Base-by-base conservation (phyloP, 768 basidiomycete genomes). In the Lactifluus volemus region DNA sequence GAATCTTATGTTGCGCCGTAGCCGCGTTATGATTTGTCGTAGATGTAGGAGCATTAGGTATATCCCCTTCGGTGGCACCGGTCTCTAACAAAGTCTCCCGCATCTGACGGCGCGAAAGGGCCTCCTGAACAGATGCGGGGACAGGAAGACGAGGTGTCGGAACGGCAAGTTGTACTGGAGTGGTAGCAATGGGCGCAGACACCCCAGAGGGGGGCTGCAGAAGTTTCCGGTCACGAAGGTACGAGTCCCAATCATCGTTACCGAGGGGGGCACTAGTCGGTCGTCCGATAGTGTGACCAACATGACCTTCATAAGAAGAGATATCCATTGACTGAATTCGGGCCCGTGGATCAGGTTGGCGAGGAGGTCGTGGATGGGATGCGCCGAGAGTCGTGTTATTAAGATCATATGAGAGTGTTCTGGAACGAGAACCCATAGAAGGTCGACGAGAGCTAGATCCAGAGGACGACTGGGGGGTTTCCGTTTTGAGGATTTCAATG, bases 201-300 rank as follows among this genome's bases (percentile, higher is more conserved):
- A 90, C 80, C 7, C 91, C 89, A 19, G 85, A 80, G 10, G 91
- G 90, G 47, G 92, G 91, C 67, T 90, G 88, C 62, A 94, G 73
- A 15, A 97, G 77, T 69, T 88, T 91, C 58, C 93, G 82, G 53
- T 95, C 90, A 49, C 84, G 84, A 52, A 93, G 80, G 71, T 97
- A 96, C 48, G 80, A 73, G 63, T 95, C 88, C 93, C 93, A 97
- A 65, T 89, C 85, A n/a, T 82, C 78, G 47, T 88, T 84, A 52
- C 80, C 81, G 44, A 88, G 72, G n/a, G 88, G 88, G 5, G 78
- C 85, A 66, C 87, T 89, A 0, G 83, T 85, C 15, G 89, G 87
- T 42, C 88, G 79, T 58, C 79, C 78, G 56, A 88, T 83, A 1
- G 83, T 76, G 56, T 81, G 79, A 14, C 81, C 81, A 15, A 79